Evolutionary conservation across 345 rosid species (phyloP).

Genomic region (Arabidopsis arenosa): DNA sequence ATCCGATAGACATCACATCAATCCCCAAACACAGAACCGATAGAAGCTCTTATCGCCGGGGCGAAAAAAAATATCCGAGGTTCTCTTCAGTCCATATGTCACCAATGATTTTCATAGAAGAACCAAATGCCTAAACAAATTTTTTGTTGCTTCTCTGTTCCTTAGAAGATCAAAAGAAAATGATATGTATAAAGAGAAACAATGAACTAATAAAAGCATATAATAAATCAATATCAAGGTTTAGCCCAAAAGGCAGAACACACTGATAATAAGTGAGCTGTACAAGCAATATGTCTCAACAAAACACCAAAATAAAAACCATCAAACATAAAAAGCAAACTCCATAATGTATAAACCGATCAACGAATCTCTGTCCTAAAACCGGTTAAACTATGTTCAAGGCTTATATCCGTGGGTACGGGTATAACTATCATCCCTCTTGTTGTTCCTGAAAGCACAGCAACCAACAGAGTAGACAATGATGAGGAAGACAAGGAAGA

Average conservation of each 20-base stretch:
- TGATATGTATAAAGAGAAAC: background rate
- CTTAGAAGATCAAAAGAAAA: slow-evolving; percentile 3
- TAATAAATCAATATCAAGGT: slow-evolving; percentile 33
- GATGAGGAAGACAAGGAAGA: slow-evolving; percentile 85
- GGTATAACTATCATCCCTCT: slow-evolving; percentile 52
- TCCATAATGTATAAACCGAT: background rate
- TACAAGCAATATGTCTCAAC: slow-evolving; percentile 38
- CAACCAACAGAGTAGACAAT: slow-evolving; percentile 88
- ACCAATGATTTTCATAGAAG: too few species aligned
- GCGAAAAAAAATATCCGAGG: slow-evolving; percentile 66
- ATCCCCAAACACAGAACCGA: slow-evolving; percentile 33
- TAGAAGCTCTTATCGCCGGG: slow-evolving; percentile 79
- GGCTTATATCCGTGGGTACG: slow-evolving; percentile 48
- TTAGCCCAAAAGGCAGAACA: slow-evolving; percentile 29
- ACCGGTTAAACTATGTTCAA: slow-evolving; percentile 17
- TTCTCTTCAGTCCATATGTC: slow-evolving; percentile 54
- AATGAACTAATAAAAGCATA: slow-evolving; percentile 15
- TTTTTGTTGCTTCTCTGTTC: background rate
- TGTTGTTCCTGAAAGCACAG: slow-evolving; percentile 94
- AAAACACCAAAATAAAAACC: slow-evolving; percentile 23
- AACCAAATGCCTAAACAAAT: too few species aligned
- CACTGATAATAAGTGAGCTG: slow-evolving; percentile 30
- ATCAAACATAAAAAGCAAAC: slow-evolving; percentile 28
- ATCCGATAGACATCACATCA: slow-evolving; percentile 7
- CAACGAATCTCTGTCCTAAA: slow-evolving; percentile 43